Evolutionary conservation across 1,284 basidiomycete species (phyloP).

Genomic region (Ustilago shanxiensis): DNA sequence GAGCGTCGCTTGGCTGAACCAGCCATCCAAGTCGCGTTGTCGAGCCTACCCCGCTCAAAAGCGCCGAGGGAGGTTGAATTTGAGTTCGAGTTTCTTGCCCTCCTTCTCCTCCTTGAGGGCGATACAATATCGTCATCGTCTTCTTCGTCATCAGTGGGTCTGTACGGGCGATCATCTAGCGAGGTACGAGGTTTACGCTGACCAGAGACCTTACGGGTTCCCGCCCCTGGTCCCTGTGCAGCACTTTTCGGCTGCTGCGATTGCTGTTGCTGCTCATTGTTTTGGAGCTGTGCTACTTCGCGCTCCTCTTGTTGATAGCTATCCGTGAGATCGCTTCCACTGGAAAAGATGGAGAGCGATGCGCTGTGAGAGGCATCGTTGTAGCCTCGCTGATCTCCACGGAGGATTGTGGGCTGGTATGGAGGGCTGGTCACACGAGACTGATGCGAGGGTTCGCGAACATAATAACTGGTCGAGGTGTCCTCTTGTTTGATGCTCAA

Average conservation of each 20-base stretch:
- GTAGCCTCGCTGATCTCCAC: conserved; percentile 43
- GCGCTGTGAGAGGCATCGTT: conserved; percentile 35
- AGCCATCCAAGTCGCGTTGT: conserved; percentile 35
- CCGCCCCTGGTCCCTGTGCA: neutral
- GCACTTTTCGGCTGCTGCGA: neutral
- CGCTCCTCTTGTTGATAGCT: conserved; percentile 43
- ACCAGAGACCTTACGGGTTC: conserved; percentile 23
- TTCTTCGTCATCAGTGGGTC: conserved; percentile 41
- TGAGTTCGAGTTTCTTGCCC: conserved; percentile 16
- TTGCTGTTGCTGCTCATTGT: conserved; percentile 1
- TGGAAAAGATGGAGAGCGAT: conserved; percentile 49
- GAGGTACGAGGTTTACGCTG: conserved; percentile 37
- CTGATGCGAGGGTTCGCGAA: conserved; percentile 38
- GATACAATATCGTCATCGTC: conserved; percentile 34
- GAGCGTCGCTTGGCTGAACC: conserved; percentile 11
- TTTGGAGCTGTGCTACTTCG: conserved; percentile 29
- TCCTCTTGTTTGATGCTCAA: conserved; percentile 51
- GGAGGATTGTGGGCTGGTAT: conserved; percentile 29
- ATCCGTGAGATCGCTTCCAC: conserved; percentile 31
- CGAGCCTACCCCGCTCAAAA: conserved; percentile 13
- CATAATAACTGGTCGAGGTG: conserved; percentile 28
- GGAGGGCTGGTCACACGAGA: conserved; percentile 14
- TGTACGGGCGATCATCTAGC: conserved; percentile 27
- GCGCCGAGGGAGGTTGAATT: conserved; percentile 28
- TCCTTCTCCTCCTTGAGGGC: conserved; percentile 19